Conservation (phyloP, 1,284 basidiomycete species). For the Ustilago shanxiensis region DNA sequence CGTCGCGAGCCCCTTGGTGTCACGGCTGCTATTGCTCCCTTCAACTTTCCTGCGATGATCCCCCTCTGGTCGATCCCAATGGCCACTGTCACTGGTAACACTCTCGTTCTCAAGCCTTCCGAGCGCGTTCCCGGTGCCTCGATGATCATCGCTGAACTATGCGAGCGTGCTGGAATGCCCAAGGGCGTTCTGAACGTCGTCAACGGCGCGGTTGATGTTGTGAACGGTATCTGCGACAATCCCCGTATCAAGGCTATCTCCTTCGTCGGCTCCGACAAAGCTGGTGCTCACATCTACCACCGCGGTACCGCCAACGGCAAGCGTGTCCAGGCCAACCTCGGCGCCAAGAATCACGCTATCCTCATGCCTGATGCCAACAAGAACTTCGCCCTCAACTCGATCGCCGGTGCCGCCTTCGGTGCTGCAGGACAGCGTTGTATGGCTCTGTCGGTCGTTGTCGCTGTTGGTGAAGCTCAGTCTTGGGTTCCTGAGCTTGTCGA, state of each 20-base stretch:
- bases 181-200: slow-evolving; percentile 74
- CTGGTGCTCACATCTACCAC: slow-evolving; percentile 90
- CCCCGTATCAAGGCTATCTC: slow-evolving; percentile 92
- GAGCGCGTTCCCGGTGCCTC: slow-evolving; percentile 96
- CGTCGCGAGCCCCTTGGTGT: slow-evolving; percentile 78
- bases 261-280: slow-evolving; percentile 95
- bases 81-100: slow-evolving; percentile 90
- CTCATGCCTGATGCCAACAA: slow-evolving; percentile 97
- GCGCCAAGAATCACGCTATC: slow-evolving; percentile 84
- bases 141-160: slow-evolving; percentile 96
- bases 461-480: slow-evolving; percentile 84
- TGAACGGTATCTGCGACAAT: slow-evolving; percentile 94
- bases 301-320: slow-evolving; percentile 87
- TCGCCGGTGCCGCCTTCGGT: slow-evolving; percentile 94
- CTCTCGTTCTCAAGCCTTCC: slow-evolving; percentile 92
- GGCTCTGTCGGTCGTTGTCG: slow-evolving; percentile 75
- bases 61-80: slow-evolving; percentile 80
- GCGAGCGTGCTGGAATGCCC: slow-evolving; percentile 79
- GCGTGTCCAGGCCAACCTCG: slow-evolving; percentile 93
- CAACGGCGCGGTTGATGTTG: slow-evolving; percentile 88
- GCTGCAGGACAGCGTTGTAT: slow-evolving; percentile 94
- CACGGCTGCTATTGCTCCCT: slow-evolving; percentile 61
- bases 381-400: slow-evolving; percentile 91
- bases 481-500: slow-evolving; percentile 91
- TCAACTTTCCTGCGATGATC: slow-evolving; percentile 81